Evolutionary conservation across 2,329 filamentous ascomycete genomes (phyloP), one percentile per base, ranked within the genome.

Genomic region (Penicillium sp.): DNA sequence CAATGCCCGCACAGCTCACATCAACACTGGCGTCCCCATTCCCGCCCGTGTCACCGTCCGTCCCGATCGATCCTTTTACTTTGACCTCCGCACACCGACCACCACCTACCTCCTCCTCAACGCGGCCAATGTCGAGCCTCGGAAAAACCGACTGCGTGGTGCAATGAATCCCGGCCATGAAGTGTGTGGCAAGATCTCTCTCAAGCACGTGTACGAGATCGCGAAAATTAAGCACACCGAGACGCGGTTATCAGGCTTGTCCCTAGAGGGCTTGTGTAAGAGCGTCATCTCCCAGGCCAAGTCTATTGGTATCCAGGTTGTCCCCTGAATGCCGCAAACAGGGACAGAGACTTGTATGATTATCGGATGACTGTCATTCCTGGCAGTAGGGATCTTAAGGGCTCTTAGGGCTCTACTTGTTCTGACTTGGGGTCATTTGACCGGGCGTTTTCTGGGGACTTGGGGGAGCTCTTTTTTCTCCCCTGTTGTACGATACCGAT

Each of bases 191-290:
- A 86, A 82, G 3, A 80, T 99, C 48, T 93, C 87, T 63, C 75
- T 99, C 64, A 99, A 99, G 78, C 93, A 99, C 74, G 77, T 99
- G 18, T 97, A 90, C 74, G 92, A 97, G 75, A 97, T 99, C 72
- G 93, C 93, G 58, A 91, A 89, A 78, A 95, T 99, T 66, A 99
- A 99, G 80, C 86, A 89, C 59, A 76, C 80, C 45, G 88, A 93
- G 72, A 74, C 84, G 54, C 79, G 88, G 50, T 72, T 92, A 54
- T 89, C 87, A 2, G 88, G 87, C 2, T 67, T 89, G 61, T 79
- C 81, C 40, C 71, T 91, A 45, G 78, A 89, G 67, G 84, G 85
- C 1, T 65, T 92, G 25, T 89, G 87, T 73, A 84, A 80, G 72
- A 82, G 83, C 46, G 77, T 92, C 53, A 88, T 92, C 59, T 84